Conservation (phyloP, 2,329 filamentous ascomycete genomes). For the Aspergillus neoniger region DNA sequence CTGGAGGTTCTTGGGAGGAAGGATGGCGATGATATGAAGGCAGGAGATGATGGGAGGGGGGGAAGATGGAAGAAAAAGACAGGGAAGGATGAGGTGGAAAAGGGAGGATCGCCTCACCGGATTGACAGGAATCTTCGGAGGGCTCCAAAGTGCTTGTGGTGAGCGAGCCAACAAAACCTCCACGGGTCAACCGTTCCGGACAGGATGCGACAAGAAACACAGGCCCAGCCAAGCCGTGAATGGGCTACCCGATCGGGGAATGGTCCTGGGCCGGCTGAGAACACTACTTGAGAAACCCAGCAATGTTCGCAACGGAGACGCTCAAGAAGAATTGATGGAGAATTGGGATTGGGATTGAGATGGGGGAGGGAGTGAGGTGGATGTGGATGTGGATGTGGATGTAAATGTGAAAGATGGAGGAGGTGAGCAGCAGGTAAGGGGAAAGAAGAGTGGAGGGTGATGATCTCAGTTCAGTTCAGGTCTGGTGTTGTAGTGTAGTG, state of each 20-base stretch:
- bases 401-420: no score
- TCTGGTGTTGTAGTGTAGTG: neutral
- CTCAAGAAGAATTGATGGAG: conserved; percentile 1
- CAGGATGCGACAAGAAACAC: conserved; percentile 12
- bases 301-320: conserved; percentile 2
- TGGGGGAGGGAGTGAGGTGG: neutral
- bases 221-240: conserved; percentile 9
- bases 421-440: neutral
- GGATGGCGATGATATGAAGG: conserved; percentile 14
- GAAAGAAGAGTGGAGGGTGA: neutral
- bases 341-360: conserved; percentile 6
- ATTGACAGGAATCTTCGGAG: conserved; percentile 22
- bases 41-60: conserved; percentile 13
- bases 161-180: conserved; percentile 22
- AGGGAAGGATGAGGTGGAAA: conserved; percentile 10
- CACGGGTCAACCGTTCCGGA: conserved; percentile 17
- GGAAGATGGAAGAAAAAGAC: conserved; percentile 9
- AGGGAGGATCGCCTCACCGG: conserved; percentile 19
- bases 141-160: conserved; percentile 18
- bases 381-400: neutral
- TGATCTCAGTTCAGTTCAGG: neutral
- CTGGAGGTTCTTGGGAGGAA: conserved; percentile 10
- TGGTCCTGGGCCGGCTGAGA: conserved; percentile 1
- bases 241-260: conserved; percentile 4
- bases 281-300: neutral